Base-by-base conservation (phyloP, 140 eudicot species). In the Oenanthe javanica region DNA sequence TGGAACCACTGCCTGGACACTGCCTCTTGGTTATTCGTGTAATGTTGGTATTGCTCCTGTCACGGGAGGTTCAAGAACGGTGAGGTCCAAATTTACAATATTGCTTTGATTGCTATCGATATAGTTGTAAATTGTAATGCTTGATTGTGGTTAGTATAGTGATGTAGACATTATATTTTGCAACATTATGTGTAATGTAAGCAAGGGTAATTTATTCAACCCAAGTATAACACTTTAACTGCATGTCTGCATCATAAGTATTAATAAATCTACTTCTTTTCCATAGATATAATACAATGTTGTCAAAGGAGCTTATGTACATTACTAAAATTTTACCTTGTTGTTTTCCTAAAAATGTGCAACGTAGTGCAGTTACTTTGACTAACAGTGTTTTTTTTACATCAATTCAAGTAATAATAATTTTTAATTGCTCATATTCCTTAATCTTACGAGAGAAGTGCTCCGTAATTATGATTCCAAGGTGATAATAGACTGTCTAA, bases 1-100 rank as follows among this genome's bases (percentile, higher is more conserved):
- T n/a, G n/a, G 97, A 27, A 82, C 97, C n/a, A 86, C 91, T 63
- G 87, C 86, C 31, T 84, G 90, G 89, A 79, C 77, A n/a, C 74
- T 87, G 45, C 86, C 87, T 80, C 89, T 96, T 40, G 88, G 88
- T 57, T 91, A 84, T 83, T 87, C 87, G 4, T 96, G 99, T 82
- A 88, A 83, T 84, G 49, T 55, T 43, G 77, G 57, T 72, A 88
- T 93, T 51, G 81, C 89, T 42, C 99, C 96, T 0, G 96, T 87
- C 73, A 82, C 86, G 80, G 98, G 97, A 79, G 96, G 88, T 70
- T 85, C 87, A 25, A 81, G 85, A 82, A 93, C 78, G 93, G 98
- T 87, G 84, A 79, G 31, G 31, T 31, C 31, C 45, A 4, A 42
- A 42, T 42, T 42, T 72, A 18, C 54, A 55, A 78, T 15, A 9